Conservation (phyloP, 2,329 filamentous ascomycete genomes). For the Purpureocillium takamizusanense region DNA sequence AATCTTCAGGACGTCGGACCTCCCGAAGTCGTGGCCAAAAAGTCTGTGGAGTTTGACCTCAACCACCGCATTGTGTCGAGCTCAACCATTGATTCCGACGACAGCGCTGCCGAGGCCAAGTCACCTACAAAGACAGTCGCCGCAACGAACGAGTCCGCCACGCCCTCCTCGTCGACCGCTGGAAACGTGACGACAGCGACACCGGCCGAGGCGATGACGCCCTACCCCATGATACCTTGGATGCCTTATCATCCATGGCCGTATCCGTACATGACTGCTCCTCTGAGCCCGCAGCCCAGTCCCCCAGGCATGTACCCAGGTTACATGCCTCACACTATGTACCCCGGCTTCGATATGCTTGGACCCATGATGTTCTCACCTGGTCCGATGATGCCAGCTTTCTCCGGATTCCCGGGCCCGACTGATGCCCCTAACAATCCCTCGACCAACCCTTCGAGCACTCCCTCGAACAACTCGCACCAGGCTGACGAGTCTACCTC, state of each 20-base stretch:
- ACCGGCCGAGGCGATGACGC: too few relatives aligned
- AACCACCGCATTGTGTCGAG: not conserved
- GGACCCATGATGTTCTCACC: slow-evolving; percentile 11
- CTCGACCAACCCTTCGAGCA: not conserved
- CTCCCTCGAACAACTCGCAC: too few relatives aligned
- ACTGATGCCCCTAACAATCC: slow-evolving; percentile 1
- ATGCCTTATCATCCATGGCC: slow-evolving; percentile 8
- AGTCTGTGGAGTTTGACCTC: slow-evolving; percentile 7
- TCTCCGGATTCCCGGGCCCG: not conserved
- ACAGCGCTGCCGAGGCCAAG: not conserved
- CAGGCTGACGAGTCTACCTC: not conserved
- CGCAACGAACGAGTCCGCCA: not conserved
- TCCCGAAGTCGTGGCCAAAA: slow-evolving; percentile 1
- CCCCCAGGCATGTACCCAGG: slow-evolving; percentile 11
- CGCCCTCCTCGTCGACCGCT: not conserved
- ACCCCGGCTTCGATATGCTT: slow-evolving; percentile 11
- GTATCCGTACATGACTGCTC: slow-evolving; percentile 9
- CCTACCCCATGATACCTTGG: slow-evolving; percentile 9
- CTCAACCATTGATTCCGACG: not conserved
- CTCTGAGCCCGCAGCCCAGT: slow-evolving; percentile 11
- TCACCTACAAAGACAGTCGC: not conserved
- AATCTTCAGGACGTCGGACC: too few relatives aligned
- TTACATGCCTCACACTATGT: slow-evolving; percentile 11
- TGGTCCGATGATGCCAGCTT: slow-evolving; percentile 12
- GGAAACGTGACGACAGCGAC: too few relatives aligned